Evolutionary conservation across 805 yeast genomes (phyloP).

Genomic region (Candida taoyuanica): DNA sequence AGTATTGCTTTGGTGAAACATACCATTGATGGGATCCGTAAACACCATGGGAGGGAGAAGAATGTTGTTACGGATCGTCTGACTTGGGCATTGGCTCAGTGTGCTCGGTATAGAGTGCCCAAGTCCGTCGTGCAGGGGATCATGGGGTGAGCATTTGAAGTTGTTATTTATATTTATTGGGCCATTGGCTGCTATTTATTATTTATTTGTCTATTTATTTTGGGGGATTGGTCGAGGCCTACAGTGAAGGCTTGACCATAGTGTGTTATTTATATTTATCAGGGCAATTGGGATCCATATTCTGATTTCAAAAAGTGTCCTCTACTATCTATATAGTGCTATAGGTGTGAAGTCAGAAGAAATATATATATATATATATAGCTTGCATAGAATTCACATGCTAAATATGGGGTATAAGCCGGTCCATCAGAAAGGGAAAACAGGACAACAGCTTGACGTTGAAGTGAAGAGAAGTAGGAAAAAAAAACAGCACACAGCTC

Average conservation of each 20-base stretch:
- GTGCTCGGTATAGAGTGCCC: slow-evolving; percentile 10
- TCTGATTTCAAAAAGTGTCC: too few species aligned
- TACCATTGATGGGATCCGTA: slow-evolving; percentile 5
- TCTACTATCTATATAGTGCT: too few species aligned
- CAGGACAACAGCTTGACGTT: too few species aligned
- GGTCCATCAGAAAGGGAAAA: too few species aligned
- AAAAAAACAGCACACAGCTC: background rate
- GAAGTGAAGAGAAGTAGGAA: background rate
- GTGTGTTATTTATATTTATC: background rate
- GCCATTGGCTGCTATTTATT: too few species aligned
- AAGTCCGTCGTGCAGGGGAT: slow-evolving; percentile 6
- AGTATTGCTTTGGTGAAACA: slow-evolving; percentile 9
- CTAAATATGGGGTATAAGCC: too few species aligned
- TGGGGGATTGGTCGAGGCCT: too few species aligned
- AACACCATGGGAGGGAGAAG: slow-evolving; percentile 3
- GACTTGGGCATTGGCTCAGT: slow-evolving; percentile 13
- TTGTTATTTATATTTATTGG: slow-evolving; percentile 2
- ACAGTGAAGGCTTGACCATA: background rate
- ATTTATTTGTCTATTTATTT: background rate
- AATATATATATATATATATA: too few species aligned
- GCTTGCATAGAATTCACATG: too few species aligned
- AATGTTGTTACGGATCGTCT: slow-evolving; percentile 9
- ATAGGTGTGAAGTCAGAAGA: too few species aligned
- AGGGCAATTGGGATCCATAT: background rate
- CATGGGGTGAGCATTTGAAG: slow-evolving; percentile 1